A percentile compares a stretch with the other conserved stretches of the same genome.
These are phyloP conservation scores for Dicorynia guianensis DNA, from an alignment of 306 rosid species.

Conservation along the genomic window DNA sequence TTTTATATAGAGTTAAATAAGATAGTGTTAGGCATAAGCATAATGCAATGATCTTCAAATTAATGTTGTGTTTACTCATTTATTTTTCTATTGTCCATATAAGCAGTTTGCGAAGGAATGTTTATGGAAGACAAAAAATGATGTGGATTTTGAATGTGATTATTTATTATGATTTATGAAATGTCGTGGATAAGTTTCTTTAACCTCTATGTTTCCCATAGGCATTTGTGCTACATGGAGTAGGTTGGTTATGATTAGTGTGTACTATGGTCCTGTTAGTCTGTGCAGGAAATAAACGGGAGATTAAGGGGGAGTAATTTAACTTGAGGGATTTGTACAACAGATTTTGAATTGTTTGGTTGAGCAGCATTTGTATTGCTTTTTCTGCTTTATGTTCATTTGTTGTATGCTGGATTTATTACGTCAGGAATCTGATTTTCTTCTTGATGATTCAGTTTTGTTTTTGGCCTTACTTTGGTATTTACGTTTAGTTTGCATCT, in stretches of 20 bases:
- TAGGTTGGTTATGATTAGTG: not conserved
- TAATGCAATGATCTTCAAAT: not conserved
- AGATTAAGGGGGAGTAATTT: too few relatives aligned
- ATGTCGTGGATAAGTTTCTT: not conserved
- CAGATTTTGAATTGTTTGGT: too few relatives aligned
- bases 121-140: not conserved
- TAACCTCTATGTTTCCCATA: not conserved
- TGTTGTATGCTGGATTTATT: too few relatives aligned
- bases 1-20: not conserved
- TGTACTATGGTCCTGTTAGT: not conserved
- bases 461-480: too few relatives aligned
- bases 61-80: not conserved
- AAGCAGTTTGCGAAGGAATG: not conserved
- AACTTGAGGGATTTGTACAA: too few relatives aligned
- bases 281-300: too few relatives aligned
- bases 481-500: too few relatives aligned
- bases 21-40: not conserved
- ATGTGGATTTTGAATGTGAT: not conserved
- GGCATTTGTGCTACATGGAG: not conserved
- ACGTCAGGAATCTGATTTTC: too few relatives aligned
- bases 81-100: not conserved
- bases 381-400: too few relatives aligned
- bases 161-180: too few relatives aligned
- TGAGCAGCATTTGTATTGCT: too few relatives aligned
- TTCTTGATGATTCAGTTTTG: too few relatives aligned